These are phyloP conservation scores for Saccharomyces hybrid DNA, from an alignment of 1,139 yeast species.

Conservation along the genomic window DNA sequence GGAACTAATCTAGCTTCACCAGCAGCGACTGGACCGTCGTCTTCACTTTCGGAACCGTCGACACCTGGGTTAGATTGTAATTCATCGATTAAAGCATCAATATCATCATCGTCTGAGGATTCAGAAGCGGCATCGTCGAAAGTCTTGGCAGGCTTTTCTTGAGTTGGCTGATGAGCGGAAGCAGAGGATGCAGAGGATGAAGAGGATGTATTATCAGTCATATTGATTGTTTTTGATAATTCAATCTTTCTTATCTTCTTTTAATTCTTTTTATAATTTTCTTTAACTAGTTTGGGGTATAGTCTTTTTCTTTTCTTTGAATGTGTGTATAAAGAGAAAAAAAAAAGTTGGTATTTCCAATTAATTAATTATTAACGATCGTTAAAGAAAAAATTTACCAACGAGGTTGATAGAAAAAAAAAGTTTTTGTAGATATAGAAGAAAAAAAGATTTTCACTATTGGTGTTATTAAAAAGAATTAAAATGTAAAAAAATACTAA, in stretches of 20 bases:
- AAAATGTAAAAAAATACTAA: not conserved
- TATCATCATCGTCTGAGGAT: constrained; percentile 67
- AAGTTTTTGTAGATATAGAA: constrained; percentile 1
- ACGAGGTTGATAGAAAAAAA: constrained; percentile 1
- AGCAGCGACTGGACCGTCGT: constrained; percentile 33
- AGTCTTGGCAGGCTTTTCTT: constrained; percentile 1
- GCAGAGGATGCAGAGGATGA: not conserved
- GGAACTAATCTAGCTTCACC: constrained; percentile 58
- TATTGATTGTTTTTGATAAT: not conserved
- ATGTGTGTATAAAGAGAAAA: not conserved
- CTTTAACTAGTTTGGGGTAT: not conserved
- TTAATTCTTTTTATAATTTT: not conserved
- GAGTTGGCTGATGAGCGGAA: constrained; percentile 1
- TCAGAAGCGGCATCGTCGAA: constrained; percentile 31
- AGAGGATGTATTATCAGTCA: not conserved
- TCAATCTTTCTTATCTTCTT: not conserved
- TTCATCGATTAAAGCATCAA: constrained; percentile 79
- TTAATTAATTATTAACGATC: not conserved
- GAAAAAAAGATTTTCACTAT: constrained; percentile 1
- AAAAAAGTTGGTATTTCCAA: not conserved
- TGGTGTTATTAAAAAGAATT: not conserved
- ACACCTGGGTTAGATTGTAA: constrained; percentile 72
- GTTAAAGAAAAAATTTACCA: not conserved
- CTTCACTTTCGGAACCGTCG: constrained; percentile 48
- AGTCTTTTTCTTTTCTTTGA: not conserved